Base-by-base conservation (phyloP, 208 protist genomes). In the Leishmania martiniquensis region DNA sequence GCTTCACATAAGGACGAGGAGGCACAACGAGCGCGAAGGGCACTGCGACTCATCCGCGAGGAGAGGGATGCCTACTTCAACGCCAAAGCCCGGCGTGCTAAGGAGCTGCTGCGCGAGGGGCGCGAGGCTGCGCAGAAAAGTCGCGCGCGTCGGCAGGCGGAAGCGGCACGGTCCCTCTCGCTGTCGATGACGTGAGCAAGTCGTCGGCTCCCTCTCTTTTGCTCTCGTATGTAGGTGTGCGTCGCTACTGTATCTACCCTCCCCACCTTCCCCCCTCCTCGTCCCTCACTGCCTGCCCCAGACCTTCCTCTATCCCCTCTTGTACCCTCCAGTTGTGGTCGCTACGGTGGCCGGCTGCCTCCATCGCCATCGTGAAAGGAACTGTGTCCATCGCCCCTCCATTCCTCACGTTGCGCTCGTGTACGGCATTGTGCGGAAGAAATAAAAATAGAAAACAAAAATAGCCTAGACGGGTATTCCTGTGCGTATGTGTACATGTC, bases 1-100 rank as follows among this genome's bases (percentile, higher is more conserved):
- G 9, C 15, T n/a, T 32, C 67, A 34, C 3, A 3, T 1, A 37
- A 49, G 1, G 67, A 72, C 12, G 59, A 65, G 57, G 74, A 52
- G 57, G 34, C 57, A 34, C 74, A 39, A 34, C 79, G 79, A 42
- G 79, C 68, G 39, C 79, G 52, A 34, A 54, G 42, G 44, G 79
- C 79, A 20, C 60, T 83, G 54, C 79, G 55, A 42, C 54, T 57
- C 37, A 52, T 83, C 44, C 79, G 72, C 44, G 79, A 83, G 52
- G 79, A 83, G 0, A 66, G 75, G 9, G 74, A 78, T 47, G 75
- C 74, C 22, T 72, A 79, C 49, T 66, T 83, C 39, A 83, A 79
- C 39, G 79, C 79, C 12, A 83, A 83, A 34, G 67, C 67, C 1
- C 73, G 79, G 5, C 73, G 79, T 10, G 79, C 79, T 3, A n/a